Conservation (phyloP, 2,329 filamentous ascomycete species). For the Aspergillus floridensis region DNA sequence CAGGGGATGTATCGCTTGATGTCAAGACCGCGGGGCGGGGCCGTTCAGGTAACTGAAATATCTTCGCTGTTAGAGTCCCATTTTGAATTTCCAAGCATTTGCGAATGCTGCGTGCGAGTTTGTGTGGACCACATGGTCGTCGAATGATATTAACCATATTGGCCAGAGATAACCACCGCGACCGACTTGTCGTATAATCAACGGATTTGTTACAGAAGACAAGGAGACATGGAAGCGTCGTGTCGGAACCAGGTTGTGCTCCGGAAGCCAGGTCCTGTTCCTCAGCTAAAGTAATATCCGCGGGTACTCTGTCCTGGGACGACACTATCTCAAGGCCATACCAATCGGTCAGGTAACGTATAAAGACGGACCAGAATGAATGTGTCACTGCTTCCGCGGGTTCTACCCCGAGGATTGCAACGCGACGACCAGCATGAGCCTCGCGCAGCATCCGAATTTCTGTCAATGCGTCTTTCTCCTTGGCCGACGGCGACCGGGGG, state of each 20-base stretch:
- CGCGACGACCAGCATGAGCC: conserved; percentile 24
- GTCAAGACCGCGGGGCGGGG: conserved; percentile 2
- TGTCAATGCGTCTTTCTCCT: conserved; percentile 21
- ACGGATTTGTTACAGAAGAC: conserved; percentile 38
- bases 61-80: conserved; percentile 8
- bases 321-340: conserved; percentile 35
- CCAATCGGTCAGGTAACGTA: conserved; percentile 37
- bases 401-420: conserved; percentile 30
- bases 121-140: conserved; percentile 43
- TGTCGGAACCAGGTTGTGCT: conserved; percentile 15
- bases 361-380: conserved; percentile 27
- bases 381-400: conserved; percentile 18
- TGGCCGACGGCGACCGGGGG: conserved; percentile 10
- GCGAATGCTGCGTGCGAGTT: conserved; percentile 38
- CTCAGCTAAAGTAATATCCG: conserved; percentile 38
- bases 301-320: conserved; percentile 24
- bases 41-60: conserved; percentile 12
- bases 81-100: conserved; percentile 26
- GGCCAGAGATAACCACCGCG: conserved; percentile 31
- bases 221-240: conserved; percentile 32
- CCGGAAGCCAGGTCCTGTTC: conserved; percentile 28
- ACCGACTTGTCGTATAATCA: conserved; percentile 31
- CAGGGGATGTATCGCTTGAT: background rate
- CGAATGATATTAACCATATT: conserved; percentile 38
- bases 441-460: conserved; percentile 28